Conservation (phyloP, 129 eudicot species). For the Chrysanthemum seticuspe region DNA sequence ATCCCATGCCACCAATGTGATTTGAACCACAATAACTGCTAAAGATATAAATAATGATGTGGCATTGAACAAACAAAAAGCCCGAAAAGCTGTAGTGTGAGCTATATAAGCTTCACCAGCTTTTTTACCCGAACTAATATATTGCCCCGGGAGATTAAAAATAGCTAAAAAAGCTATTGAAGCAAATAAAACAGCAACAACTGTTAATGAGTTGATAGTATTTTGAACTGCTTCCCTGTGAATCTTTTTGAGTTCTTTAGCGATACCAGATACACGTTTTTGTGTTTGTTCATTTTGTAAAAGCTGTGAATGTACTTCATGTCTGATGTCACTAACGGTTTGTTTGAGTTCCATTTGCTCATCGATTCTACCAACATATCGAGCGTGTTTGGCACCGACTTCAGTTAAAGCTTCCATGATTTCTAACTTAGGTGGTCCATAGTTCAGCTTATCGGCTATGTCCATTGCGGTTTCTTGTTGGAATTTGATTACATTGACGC, state of each 20-base stretch:
- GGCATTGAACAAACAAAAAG: constrained; percentile 72
- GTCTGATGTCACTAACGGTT: constrained; percentile 88
- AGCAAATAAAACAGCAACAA: constrained; percentile 84
- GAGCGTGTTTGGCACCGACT: constrained; percentile 79
- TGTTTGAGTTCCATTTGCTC: constrained; percentile 77
- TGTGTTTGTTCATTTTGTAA: constrained; percentile 90
- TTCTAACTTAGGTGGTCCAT: constrained; percentile 67
- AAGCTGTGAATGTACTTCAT: constrained; percentile 90
- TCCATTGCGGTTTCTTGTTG: constrained; percentile 92
- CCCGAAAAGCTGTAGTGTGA: constrained; percentile 58
- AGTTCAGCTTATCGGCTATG: constrained; percentile 76
- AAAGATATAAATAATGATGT: constrained; percentile 79
- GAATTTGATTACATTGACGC: constrained; percentile 69
- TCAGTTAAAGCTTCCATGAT: constrained; percentile 68
- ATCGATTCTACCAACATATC: constrained; percentile 68
- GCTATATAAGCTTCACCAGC: constrained; percentile 62
- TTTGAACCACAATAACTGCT: constrained; percentile 92
- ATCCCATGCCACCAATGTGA: constrained; percentile 92
- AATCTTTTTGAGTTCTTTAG: constrained; percentile 79
- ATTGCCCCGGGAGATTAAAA: constrained; percentile 83
- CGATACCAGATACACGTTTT: constrained; percentile 85
- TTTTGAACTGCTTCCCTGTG: constrained; percentile 93
- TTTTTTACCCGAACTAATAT: constrained; percentile 34
- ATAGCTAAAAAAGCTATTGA: constrained; percentile 93
- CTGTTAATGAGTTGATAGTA: constrained; percentile 87